Evolutionary conservation across 1,284 basidiomycete species (phyloP).

Genomic region (Mycosarcoma maydis): DNA sequence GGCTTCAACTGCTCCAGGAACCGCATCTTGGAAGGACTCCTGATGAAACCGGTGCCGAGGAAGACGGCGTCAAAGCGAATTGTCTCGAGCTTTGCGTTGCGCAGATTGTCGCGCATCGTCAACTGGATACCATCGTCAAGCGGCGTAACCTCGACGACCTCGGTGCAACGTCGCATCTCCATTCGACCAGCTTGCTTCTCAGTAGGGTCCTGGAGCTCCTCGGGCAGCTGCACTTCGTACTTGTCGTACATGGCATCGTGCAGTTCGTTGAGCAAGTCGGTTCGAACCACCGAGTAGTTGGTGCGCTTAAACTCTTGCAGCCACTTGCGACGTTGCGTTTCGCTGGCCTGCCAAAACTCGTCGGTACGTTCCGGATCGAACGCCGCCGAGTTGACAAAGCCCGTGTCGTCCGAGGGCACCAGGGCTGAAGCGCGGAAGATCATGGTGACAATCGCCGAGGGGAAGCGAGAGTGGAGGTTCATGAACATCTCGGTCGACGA

Average conservation of each 20-base stretch:
- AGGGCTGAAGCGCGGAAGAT: slow-evolving; percentile 63
- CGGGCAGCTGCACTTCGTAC: slow-evolving; percentile 44
- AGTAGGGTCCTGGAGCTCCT: slow-evolving; percentile 55
- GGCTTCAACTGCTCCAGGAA: slow-evolving; percentile 52
- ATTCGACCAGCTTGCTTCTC: slow-evolving; percentile 40
- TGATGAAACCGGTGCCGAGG: slow-evolving; percentile 62
- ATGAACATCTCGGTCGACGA: slow-evolving; percentile 62
- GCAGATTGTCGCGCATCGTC: slow-evolving; percentile 34
- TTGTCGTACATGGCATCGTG: slow-evolving; percentile 63
- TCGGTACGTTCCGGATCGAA: slow-evolving; percentile 65
- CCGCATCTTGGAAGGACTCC: slow-evolving; percentile 41
- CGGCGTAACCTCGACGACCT: slow-evolving; percentile 30
- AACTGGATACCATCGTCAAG: slow-evolving; percentile 32
- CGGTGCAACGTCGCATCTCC: slow-evolving; percentile 44
- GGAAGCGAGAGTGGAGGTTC: slow-evolving; percentile 62
- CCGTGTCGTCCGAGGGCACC: slow-evolving; percentile 64
- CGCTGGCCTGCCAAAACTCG: slow-evolving; percentile 59
- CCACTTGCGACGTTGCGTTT: slow-evolving; percentile 54
- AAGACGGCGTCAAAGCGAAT: slow-evolving; percentile 60
- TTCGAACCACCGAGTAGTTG: slow-evolving; percentile 64
- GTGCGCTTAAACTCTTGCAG: slow-evolving; percentile 63
- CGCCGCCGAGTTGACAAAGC: slow-evolving; percentile 64
- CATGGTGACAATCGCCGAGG: slow-evolving; percentile 59
- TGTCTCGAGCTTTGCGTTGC: slow-evolving; percentile 29
- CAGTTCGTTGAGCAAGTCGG: slow-evolving; percentile 58